Conservation (phyloP, 1,284 basidiomycete species). For the Phaffia rhodozyma region DNA sequence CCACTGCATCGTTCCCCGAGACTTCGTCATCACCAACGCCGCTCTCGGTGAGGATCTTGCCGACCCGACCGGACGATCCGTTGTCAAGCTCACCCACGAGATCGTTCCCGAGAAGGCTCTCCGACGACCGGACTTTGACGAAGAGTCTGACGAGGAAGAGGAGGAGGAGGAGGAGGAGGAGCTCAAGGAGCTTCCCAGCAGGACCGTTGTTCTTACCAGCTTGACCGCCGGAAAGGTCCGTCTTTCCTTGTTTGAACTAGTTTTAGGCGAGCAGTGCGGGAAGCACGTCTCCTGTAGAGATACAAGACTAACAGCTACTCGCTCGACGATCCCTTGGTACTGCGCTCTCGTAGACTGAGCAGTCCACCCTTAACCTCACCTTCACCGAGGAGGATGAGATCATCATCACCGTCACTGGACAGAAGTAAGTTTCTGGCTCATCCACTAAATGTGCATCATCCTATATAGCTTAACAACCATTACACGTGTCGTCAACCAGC, state of each 20-base stretch:
- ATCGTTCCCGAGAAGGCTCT: constrained; percentile 27
- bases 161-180: constrained; percentile 38
- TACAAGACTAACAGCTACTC: neutral
- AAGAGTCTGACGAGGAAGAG: constrained; percentile 33
- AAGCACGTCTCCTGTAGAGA: neutral
- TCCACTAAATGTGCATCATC: neutral
- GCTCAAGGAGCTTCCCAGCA: constrained; percentile 29
- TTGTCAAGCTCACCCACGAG: constrained; percentile 63
- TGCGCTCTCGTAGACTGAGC: constrained; percentile 52
- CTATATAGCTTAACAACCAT: constrained; percentile 9
- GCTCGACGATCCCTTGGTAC: neutral
- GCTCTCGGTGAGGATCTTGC: constrained; percentile 62
- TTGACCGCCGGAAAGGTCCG: constrained; percentile 40
- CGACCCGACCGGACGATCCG: constrained; percentile 54
- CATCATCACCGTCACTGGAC: constrained; percentile 62
- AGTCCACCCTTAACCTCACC: constrained; percentile 60
- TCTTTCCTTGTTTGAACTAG: constrained; percentile 37
- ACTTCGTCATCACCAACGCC: constrained; percentile 73
- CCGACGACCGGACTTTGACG: constrained; percentile 31
- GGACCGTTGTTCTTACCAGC: constrained; percentile 39
- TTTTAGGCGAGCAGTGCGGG: constrained; percentile 60
- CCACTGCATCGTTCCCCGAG: constrained; percentile 51
- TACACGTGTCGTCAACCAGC: constrained; percentile 36
- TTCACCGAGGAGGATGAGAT: constrained; percentile 60
- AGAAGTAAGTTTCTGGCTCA: constrained; percentile 47